A percentile compares a stretch with the other conserved stretches of the same genome.
phyloP scores from a whole-genome alignment of 1,139 yeast genomes.

The Saccharomyces hybrid region DNA sequence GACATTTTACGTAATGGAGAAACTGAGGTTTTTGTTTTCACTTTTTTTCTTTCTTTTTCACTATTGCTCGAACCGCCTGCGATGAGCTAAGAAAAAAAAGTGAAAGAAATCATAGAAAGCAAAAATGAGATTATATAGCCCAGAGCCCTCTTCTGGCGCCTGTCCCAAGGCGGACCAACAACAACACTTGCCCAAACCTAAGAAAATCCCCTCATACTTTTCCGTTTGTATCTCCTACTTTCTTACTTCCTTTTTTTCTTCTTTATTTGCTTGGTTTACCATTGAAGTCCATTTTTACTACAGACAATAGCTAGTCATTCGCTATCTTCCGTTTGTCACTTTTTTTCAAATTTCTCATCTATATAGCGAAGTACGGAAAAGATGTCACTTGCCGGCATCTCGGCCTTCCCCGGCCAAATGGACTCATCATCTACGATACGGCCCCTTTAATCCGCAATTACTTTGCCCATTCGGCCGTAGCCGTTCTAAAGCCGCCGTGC shows the following conservation, averaged over 20 bases:
- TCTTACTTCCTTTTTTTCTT: no score
- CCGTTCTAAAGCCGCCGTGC: background rate
- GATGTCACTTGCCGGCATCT: background rate
- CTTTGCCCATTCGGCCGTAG: background rate
- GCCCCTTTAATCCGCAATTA: background rate
- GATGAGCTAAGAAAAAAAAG: background rate
- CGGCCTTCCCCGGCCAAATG: background rate
- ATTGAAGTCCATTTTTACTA: background rate
- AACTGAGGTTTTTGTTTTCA: background rate
- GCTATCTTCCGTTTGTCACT: slow-evolving; percentile 1
- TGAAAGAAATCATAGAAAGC: background rate
- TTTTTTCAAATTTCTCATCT: no score
- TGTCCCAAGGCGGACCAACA: no score
- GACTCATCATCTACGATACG: background rate
- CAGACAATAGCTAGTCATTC: background rate
- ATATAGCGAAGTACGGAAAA: background rate
- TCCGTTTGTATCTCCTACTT: no score
- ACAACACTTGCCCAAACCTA: no score
- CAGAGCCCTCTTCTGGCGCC: background rate
- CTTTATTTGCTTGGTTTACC: background rate
- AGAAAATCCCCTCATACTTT: background rate
- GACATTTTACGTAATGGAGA: background rate
- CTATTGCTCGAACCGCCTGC: background rate
- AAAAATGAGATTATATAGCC: background rate
- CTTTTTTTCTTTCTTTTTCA: background rate